Percentiles rank a stretch among this genome's conserved stretches.
phyloP scores from a whole-genome alignment of 208 protist species.

The Wallacemonas rigidus region DNA sequence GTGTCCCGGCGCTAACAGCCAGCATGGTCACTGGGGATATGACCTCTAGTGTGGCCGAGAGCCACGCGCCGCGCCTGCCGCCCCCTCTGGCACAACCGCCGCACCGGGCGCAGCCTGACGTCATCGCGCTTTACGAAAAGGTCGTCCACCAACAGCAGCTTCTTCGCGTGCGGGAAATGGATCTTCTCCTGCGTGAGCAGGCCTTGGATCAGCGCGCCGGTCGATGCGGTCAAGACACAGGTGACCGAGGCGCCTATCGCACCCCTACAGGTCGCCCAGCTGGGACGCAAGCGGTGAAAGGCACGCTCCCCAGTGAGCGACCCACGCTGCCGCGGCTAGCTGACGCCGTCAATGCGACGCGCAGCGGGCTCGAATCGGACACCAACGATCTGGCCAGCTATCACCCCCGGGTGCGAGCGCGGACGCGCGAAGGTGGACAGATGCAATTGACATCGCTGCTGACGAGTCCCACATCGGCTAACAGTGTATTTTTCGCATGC shows the following conservation, averaged over 20 bases:
- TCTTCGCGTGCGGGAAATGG: conserved; percentile 43
- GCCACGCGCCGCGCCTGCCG: conserved; percentile 2
- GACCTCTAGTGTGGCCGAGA: background rate
- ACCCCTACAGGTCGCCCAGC: no score
- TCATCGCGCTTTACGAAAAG: conserved; percentile 25
- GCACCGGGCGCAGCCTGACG: conserved; percentile 20
- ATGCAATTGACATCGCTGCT: background rate
- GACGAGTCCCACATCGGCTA: background rate
- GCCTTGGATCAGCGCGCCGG: conserved; percentile 2
- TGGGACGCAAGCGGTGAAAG: background rate
- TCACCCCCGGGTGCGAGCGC: background rate
- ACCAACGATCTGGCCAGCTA: background rate
- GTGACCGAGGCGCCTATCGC: background rate
- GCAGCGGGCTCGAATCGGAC: background rate
- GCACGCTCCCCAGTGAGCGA: background rate
- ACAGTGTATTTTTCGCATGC: background rate
- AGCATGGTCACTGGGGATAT: background rate
- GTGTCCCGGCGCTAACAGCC: no score
- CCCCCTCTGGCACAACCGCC: conserved; percentile 16
- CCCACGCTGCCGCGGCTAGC: no score
- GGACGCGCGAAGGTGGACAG: background rate
- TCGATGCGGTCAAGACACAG: background rate
- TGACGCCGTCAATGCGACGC: no score
- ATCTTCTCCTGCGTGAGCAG: conserved; percentile 35
- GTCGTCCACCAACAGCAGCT: conserved; percentile 31